Evolutionary conservation across 768 basidiomycete species (phyloP).

Genomic region (Cyclocybe cylindracea): DNA sequence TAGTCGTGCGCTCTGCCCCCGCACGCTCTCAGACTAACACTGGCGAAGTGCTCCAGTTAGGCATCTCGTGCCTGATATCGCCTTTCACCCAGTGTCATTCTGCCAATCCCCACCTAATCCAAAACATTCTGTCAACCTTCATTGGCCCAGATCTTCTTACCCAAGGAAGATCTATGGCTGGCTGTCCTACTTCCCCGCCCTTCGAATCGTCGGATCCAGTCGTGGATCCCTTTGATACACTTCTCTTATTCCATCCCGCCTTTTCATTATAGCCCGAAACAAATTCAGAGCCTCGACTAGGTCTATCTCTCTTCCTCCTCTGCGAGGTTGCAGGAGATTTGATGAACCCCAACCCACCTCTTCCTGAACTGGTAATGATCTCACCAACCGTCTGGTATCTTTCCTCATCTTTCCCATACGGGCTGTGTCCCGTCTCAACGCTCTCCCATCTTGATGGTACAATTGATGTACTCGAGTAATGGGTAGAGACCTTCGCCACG

Average conservation of each 20-base stretch:
- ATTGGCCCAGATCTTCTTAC: conserved; percentile 21
- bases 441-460: conserved; percentile 14
- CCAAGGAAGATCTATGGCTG: conserved; percentile 11
- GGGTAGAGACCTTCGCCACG: background rate
- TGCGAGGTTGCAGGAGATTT: conserved; percentile 3
- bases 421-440: conserved; percentile 16
- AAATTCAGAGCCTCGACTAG: background rate
- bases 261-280: conserved; percentile 2
- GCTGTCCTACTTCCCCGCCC: background rate
- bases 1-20: conserved; percentile 12
- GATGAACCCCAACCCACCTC: conserved; percentile 1
- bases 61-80: conserved; percentile 17
- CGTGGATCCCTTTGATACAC: background rate
- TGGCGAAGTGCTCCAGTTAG: conserved; percentile 3
- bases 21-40: background rate
- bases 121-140: conserved; percentile 27
- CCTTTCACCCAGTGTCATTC: conserved; percentile 16
- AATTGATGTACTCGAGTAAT: conserved; percentile 1
- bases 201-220: conserved; percentile 13
- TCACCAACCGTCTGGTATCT: conserved; percentile 7
- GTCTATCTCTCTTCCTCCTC: background rate
- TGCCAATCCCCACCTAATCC: conserved; percentile 20
- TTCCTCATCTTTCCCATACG: conserved; percentile 15
- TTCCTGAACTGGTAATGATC: conserved; percentile 5
- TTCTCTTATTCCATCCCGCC: background rate